Evolutionary conservation across 2,329 filamentous ascomycete species (phyloP).

Genomic region (Plenodomus lindquistii): DNA sequence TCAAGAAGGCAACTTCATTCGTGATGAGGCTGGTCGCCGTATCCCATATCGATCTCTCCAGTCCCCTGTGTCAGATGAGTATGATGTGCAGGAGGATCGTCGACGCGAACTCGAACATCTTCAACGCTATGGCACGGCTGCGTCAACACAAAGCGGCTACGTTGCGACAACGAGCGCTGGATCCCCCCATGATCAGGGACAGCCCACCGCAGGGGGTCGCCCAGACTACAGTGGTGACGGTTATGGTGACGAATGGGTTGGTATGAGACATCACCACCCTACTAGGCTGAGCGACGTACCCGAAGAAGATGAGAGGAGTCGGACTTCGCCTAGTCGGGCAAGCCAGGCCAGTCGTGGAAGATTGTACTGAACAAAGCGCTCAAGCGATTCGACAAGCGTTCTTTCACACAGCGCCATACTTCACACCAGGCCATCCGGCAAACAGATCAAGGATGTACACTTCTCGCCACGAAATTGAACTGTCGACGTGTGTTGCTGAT

Average conservation of each 20-base stretch:
- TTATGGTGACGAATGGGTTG: constrained; percentile 44
- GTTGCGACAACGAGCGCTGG: constrained; percentile 31
- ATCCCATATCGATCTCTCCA: constrained; percentile 40
- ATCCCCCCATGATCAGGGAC: constrained; percentile 21
- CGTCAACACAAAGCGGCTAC: constrained; percentile 33
- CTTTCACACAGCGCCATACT: background rate
- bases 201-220: constrained; percentile 18
- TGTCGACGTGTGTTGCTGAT: background rate
- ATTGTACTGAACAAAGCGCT: constrained; percentile 16
- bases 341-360: constrained; percentile 40
- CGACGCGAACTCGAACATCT: constrained; percentile 54
- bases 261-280: constrained; percentile 45
- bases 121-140: constrained; percentile 49
- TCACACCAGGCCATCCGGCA: background rate
- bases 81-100: constrained; percentile 57
- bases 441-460: background rate
- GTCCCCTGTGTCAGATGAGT: constrained; percentile 54
- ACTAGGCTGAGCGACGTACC: constrained; percentile 47
- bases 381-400: background rate
- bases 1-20: constrained; percentile 42
- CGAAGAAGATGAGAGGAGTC: constrained; percentile 46
- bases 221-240: constrained; percentile 45
- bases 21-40: constrained; percentile 40
- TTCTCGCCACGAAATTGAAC: background rate
- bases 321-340: constrained; percentile 42